Conservation (phyloP, 2,329 filamentous ascomycete species). For the Dothideomycetes sp. region DNA sequence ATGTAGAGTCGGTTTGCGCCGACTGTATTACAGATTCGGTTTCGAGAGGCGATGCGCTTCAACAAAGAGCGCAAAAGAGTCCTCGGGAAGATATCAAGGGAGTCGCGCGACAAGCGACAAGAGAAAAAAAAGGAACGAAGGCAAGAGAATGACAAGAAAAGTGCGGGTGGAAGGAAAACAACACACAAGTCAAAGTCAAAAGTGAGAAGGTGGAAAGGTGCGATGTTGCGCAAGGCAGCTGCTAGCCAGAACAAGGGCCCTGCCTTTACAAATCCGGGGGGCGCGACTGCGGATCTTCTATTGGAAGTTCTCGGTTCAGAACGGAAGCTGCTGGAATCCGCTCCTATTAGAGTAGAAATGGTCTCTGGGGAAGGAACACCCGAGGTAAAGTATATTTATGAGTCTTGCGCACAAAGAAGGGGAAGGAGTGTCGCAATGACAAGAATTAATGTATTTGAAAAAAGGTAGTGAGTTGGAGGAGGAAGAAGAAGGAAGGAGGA, state of each 20-base stretch:
- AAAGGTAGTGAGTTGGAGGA: too few species aligned
- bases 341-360: not conserved
- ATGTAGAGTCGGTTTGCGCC: slow-evolving; percentile 5
- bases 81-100: not conserved
- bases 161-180: not conserved
- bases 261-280: slow-evolving; percentile 2
- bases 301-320: not conserved
- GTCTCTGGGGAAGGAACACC: not conserved
- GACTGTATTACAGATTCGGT: not conserved
- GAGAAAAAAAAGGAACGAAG: slow-evolving; percentile 1
- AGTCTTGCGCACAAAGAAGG: too few species aligned
- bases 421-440: not conserved
- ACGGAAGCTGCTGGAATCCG: slow-evolving; percentile 8
- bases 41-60: slow-evolving; percentile 7
- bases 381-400: not conserved
- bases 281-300: not conserved
- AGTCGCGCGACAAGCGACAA: not conserved
- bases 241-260: not conserved
- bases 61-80: slow-evolving; percentile 7
- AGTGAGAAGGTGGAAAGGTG: slow-evolving; percentile 5
- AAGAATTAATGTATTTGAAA: too few species aligned
- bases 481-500: too few species aligned
- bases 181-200: not conserved
- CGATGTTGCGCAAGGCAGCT: slow-evolving; percentile 9
- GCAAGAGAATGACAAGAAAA: slow-evolving; percentile 9